Base-by-base conservation (phyloP, 2,329 filamentous ascomycete species). In the Colletotrichum caudatum region DNA sequence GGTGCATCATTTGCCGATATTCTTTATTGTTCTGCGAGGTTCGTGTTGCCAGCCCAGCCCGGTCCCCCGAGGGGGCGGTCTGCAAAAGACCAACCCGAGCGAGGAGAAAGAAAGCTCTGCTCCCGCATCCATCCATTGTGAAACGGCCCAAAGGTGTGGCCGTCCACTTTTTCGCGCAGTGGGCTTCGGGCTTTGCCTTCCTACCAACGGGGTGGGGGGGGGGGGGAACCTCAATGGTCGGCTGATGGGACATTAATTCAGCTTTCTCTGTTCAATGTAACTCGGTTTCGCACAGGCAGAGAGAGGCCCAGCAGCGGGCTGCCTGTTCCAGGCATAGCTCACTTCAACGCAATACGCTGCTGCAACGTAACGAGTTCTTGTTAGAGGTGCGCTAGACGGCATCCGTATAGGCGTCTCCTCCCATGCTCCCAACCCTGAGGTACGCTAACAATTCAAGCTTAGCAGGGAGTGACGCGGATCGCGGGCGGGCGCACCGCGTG, bases 361-460 rank as follows among this genome's bases (percentile, higher is more conserved):
- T 6, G 33, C 53, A 37, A 20, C 33, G 7, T 20, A 20, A 44
- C 41, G 1, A 9, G 41, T 20, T 18, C 20, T 18, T 39, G 2
- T 5, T 14, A 20, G 3, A n/a, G 18, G 46, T 35, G 57, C 46
- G 41, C 58, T 53, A 58, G 37, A 68, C 41, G 9, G 26, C n/a
- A 44, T 26, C 5, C 57, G 16, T 44, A 41, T 20, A 9, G 39
- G 39, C 18, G 57, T 8, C 23, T 8, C 37, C 16, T 35, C 59
- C 35, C 35, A 8, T 46, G 14, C 46, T 64, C 37, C 59, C 69
- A 50, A 44, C 65, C 54, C 59, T 33, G 46, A 69, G 53, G 69
- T 39, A 72, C 69, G 69, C 69, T 64, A 72, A 59, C 33, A 61
- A 56, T 60, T 69, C 65, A 72, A 72, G 69, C 69, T 69, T 64